A percentile compares a stretch with the other conserved stretches of the same genome.
phyloP scores from a whole-genome alignment of 768 basidiomycete genomes.

The Tremella mesenterica region DNA sequence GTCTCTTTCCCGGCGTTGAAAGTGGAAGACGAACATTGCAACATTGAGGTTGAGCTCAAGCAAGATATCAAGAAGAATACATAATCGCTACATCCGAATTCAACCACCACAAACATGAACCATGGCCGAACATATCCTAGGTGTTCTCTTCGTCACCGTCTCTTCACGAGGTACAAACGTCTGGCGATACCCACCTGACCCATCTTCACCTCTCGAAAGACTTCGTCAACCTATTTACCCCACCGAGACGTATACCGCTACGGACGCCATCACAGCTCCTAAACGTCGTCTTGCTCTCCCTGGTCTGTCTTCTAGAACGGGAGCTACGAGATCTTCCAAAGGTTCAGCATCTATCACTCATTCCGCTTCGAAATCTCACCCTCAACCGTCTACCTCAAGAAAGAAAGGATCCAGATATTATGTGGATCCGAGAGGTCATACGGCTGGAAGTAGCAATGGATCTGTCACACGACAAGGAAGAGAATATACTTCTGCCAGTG shows the following conservation, averaged over 20 bases:
- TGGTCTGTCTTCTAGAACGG: neutral
- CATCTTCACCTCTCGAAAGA: conserved; percentile 54
- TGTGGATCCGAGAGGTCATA: too few species aligned
- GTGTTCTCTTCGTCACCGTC: conserved; percentile 67
- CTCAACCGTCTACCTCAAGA: too few species aligned
- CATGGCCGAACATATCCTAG: conserved; percentile 52
- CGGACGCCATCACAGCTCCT: neutral
- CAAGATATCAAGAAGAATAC: too few species aligned
- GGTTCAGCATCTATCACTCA: neutral
- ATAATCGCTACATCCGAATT: too few species aligned
- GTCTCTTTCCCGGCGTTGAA: too few species aligned
- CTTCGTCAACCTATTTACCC: conserved; percentile 57
- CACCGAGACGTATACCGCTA: conserved; percentile 27
- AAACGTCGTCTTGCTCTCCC: neutral
- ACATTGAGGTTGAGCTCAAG: too few species aligned
- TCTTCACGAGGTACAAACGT: conserved; percentile 76
- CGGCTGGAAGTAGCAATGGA: neutral
- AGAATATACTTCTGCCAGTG: too few species aligned
- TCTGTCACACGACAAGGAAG: neutral
- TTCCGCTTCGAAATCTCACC: too few species aligned
- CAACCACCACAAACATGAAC: too few species aligned
- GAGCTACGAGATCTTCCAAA: neutral
- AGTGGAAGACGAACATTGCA: too few species aligned
- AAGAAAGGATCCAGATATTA: too few species aligned
- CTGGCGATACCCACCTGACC: conserved; percentile 75